Percentiles rank a stretch among this genome's conserved stretches.
These are phyloP conservation scores for Myochromella boudieri DNA, from an alignment of 768 basidiomycete species.

Conservation along the genomic window DNA sequence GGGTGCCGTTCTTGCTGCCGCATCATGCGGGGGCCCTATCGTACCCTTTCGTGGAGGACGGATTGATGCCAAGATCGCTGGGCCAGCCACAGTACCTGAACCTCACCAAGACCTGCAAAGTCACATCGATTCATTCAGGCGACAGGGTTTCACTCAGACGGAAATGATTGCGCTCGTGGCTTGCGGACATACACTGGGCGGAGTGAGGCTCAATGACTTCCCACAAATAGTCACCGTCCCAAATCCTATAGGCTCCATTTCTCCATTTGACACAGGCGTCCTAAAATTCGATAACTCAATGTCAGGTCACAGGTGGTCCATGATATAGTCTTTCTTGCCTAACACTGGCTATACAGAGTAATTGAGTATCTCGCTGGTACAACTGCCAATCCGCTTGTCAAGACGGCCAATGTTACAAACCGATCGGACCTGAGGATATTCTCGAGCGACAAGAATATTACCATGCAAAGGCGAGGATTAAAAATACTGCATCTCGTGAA, in stretches of 20 bases:
- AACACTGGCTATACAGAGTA: neutral
- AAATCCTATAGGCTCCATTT: neutral
- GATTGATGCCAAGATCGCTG: conserved; percentile 28
- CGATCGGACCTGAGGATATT: neutral
- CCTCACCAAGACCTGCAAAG: conserved; percentile 22
- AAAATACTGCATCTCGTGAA: no score
- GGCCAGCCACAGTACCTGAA: conserved; percentile 30
- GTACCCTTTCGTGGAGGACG: conserved; percentile 30
- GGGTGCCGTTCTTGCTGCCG: no score
- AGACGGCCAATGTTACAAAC: neutral
- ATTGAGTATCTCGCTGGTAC: neutral
- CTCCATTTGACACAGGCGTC: neutral
- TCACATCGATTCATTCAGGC: conserved; percentile 24
- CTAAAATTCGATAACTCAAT: conserved; percentile 1
- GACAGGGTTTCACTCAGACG: conserved; percentile 26
- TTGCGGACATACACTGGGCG: conserved; percentile 34
- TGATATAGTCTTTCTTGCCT: neutral
- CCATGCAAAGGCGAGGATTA: neutral
- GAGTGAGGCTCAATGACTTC: conserved; percentile 28
- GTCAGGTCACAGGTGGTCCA: no score
- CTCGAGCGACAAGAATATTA: neutral
- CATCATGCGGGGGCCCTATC: no score
- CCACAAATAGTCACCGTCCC: conserved; percentile 18
- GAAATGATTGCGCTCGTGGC: conserved; percentile 34
- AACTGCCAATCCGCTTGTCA: neutral